Percentiles rank a stretch among this genome's conserved stretches.
Evolutionary conservation across 176 grass and related monocot species (phyloP).

Genomic region (Otatea glauca): DNA sequence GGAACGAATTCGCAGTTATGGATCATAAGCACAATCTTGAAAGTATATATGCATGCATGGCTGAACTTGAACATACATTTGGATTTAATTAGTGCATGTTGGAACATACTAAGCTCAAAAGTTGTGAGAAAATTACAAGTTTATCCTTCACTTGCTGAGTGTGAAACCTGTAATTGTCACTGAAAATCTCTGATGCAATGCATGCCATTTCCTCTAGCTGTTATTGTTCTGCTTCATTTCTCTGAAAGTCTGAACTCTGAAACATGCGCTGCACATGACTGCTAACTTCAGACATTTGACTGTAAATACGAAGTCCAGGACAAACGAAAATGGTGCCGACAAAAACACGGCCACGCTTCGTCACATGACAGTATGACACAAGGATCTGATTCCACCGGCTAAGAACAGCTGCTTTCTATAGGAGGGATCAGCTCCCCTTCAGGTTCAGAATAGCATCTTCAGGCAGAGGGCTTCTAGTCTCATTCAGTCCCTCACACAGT

Average conservation of each 20-base stretch:
- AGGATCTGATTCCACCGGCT: slow-evolving; percentile 37
- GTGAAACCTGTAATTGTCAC: not conserved
- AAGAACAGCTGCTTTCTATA: slow-evolving; percentile 12
- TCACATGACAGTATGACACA: slow-evolving; percentile 25
- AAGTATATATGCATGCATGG: too few species aligned
- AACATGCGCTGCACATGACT: slow-evolving; percentile 7
- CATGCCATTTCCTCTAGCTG: not conserved
- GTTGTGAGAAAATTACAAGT: too few species aligned
- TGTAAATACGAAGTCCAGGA: slow-evolving; percentile 9
- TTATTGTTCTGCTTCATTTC: not conserved
- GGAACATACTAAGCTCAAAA: too few species aligned
- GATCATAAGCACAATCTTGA: too few species aligned
- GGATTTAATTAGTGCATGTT: too few species aligned
- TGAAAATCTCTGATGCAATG: slow-evolving; percentile 5
- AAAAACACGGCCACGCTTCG: slow-evolving; percentile 23
- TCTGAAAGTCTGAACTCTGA: not conserved
- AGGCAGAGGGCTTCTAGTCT: slow-evolving; percentile 28
- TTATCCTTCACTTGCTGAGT: not conserved
- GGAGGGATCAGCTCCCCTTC: slow-evolving; percentile 25
- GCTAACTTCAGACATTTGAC: not conserved
- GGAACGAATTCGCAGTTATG: too few species aligned
- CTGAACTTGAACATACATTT: too few species aligned
- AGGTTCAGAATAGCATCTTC: slow-evolving; percentile 47
- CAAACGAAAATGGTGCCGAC: slow-evolving; percentile 19
- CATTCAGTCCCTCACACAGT: slow-evolving; percentile 18